These are phyloP conservation scores for Mesostigma viride DNA, from an alignment of 139 green algal species.

Conservation along the genomic window DNA sequence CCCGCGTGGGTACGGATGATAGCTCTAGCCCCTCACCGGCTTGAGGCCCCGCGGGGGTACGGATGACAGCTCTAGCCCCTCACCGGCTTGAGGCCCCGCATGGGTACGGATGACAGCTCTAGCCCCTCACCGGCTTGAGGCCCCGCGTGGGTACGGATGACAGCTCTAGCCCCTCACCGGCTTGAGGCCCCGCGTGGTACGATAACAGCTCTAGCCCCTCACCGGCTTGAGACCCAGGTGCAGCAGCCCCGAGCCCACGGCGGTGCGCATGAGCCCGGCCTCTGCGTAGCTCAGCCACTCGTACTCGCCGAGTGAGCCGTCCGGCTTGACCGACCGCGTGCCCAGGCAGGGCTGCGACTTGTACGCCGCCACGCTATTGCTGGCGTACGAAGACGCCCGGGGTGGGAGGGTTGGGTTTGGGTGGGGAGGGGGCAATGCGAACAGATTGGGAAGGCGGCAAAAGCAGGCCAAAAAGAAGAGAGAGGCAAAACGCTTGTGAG, in stretches of 20 bases:
- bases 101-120: no score
- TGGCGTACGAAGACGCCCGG: no score
- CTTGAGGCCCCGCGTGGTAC: no score
- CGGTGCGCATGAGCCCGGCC: slow-evolving; percentile 57
- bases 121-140: no score
- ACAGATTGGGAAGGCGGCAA: background rate
- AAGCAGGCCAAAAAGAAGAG: background rate
- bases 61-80: no score
- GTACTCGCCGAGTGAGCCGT: slow-evolving; percentile 34
- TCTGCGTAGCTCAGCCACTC: slow-evolving; percentile 53
- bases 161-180: no score
- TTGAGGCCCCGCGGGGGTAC: slow-evolving; percentile 64
- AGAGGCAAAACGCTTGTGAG: background rate
- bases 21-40: slow-evolving; percentile 10
- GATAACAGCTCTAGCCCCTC: no score
- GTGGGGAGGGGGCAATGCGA: no score
- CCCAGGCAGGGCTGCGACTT: slow-evolving; percentile 48
- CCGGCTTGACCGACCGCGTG: background rate
- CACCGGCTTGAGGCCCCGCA: no score
- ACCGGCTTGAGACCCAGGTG: slow-evolving; percentile 57
- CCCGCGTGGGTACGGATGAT: no score
- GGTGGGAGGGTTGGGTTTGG: no score
- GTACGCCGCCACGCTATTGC: slow-evolving; percentile 38
- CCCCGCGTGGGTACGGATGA: no score
- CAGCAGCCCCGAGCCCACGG: slow-evolving; percentile 74